phyloP scores from a whole-genome alignment of 2,329 filamentous ascomycete genomes.

The Pseudogymnoascus sp. region DNA sequence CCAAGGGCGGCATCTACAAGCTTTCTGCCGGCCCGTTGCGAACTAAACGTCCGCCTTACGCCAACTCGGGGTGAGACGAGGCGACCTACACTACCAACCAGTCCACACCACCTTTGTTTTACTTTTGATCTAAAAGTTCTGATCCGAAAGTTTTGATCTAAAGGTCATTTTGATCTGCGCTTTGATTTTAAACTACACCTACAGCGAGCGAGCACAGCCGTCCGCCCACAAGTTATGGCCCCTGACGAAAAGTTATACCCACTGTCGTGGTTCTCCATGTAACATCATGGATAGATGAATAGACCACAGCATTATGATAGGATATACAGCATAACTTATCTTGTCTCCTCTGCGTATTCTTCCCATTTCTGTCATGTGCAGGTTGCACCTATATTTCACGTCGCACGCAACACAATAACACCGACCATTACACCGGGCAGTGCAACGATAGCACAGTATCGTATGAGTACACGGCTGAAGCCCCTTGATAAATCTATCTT shows the following conservation, averaged over 20 bases:
- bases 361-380: not conserved
- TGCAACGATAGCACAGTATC: not conserved
- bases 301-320: not conserved
- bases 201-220: not conserved
- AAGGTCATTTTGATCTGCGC: not conserved
- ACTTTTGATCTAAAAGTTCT: not conserved
- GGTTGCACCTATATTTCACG: not conserved
- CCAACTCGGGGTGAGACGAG: not conserved
- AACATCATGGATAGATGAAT: not conserved
- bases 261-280: not conserved
- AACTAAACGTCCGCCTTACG: not conserved
- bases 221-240: not conserved
- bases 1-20: conserved; percentile 18
- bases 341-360: not conserved
- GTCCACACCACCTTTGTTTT: not conserved
- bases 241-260: conserved; percentile 1
- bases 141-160: not conserved
- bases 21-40: conserved; percentile 17
- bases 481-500: not conserved
- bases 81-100: not conserved
- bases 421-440: not conserved
- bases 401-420: not conserved
- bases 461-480: not conserved
- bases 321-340: not conserved
- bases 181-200: not conserved